Conservation (phyloP, 2,329 filamentous ascomycete species). For the Zasmidium angulare region DNA sequence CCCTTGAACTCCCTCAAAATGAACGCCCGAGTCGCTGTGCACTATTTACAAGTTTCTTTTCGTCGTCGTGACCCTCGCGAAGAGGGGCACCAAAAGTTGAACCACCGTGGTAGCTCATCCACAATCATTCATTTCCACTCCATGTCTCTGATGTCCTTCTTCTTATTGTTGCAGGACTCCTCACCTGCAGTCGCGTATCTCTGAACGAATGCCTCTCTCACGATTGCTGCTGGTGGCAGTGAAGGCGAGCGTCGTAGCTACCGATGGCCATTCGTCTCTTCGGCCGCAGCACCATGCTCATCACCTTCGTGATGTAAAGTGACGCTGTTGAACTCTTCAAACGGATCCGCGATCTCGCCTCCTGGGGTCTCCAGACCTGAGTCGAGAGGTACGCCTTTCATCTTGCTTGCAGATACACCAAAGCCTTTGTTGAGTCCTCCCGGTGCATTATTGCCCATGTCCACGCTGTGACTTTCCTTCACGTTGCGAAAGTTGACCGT, state of each 20-base stretch:
- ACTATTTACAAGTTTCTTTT: slow-evolving; percentile 20
- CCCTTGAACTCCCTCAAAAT: slow-evolving; percentile 1
- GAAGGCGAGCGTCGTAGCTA: slow-evolving; percentile 17
- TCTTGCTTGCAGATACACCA: slow-evolving; percentile 35
- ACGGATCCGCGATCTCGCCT: slow-evolving; percentile 80
- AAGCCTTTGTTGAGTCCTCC: slow-evolving; percentile 38
- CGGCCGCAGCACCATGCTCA: slow-evolving; percentile 35
- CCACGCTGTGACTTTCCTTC: slow-evolving; percentile 94
- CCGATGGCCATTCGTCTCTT: slow-evolving; percentile 22
- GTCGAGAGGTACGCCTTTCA: slow-evolving; percentile 82
- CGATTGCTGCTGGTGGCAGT: neutral
- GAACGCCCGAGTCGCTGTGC: slow-evolving; percentile 16
- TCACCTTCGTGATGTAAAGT: slow-evolving; percentile 96
- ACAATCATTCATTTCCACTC: neutral
- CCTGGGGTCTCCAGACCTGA: slow-evolving; percentile 83
- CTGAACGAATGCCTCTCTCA: neutral
- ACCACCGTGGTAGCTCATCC: no score
- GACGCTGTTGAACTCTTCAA: slow-evolving; percentile 98
- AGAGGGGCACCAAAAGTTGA: neutral
- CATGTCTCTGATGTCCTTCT: neutral
- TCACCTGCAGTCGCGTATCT: neutral
- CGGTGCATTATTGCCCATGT: slow-evolving; percentile 62
- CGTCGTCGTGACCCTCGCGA: neutral
- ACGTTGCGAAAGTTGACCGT: slow-evolving; percentile 97
- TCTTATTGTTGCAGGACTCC: neutral